phyloP scores from a whole-genome alignment of 2,329 filamentous ascomycete genomes.

The Allantophomopsis lycopodina region DNA sequence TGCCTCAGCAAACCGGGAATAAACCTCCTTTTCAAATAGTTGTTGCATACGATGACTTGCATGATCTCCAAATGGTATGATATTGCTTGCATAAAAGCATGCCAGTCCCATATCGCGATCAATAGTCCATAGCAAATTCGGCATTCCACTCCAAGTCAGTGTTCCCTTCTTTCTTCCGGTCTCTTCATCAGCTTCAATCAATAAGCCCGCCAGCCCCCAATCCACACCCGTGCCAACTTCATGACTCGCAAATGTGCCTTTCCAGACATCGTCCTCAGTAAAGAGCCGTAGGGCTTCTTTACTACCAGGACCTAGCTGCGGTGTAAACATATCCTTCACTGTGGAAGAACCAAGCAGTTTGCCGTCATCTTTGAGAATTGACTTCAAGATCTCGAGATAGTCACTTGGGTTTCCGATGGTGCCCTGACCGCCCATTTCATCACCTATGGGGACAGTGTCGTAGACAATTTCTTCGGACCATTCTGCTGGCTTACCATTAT shows the following conservation, averaged over 20 bases:
- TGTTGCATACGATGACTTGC: no score
- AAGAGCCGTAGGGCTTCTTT: constrained; percentile 7
- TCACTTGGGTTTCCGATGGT: background rate
- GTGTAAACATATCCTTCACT: constrained; percentile 29
- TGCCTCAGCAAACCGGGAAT: no score
- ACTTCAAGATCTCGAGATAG: background rate
- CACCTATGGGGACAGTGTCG: background rate
- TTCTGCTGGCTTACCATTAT: background rate
- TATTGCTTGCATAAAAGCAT: constrained; percentile 26
- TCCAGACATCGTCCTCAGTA: constrained; percentile 1
- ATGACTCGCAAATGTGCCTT: constrained; percentile 11
- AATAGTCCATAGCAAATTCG: constrained; percentile 32
- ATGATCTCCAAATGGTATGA: constrained; percentile 25
- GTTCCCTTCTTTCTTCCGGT: constrained; percentile 23
- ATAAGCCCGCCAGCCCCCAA: constrained; percentile 27
- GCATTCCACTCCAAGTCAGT: constrained; percentile 28
- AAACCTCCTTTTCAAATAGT: no score
- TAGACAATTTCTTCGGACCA: background rate
- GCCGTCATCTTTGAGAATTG: constrained; percentile 31
- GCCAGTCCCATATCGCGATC: constrained; percentile 24
- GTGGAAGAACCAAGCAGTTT: constrained; percentile 27
- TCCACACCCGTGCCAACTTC: constrained; percentile 21
- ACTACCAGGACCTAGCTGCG: constrained; percentile 24
- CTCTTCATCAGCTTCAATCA: constrained; percentile 23
- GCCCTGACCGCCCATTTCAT: background rate